Percentiles rank a stretch among this genome's conserved stretches.
These are phyloP conservation scores for Aureoboletus auriporus DNA, from an alignment of 768 basidiomycete genomes.

Conservation along the genomic window DNA sequence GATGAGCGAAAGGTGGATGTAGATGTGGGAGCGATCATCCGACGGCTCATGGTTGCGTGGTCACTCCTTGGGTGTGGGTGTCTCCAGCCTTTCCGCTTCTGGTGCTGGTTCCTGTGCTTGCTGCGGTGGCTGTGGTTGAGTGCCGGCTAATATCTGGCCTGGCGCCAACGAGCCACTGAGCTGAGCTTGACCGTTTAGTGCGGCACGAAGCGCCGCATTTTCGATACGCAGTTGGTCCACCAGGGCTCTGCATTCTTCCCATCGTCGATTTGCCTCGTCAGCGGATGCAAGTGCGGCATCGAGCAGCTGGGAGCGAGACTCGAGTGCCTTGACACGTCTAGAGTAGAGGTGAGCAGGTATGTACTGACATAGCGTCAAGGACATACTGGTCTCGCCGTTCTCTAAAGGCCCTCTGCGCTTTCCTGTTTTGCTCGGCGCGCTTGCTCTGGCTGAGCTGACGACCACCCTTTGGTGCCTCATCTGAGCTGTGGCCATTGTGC, in stretches of 20 bases:
- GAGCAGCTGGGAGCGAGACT: constrained; percentile 79
- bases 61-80: constrained; percentile 22
- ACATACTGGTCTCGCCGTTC: constrained; percentile 85
- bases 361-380: not conserved
- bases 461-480: constrained; percentile 27
- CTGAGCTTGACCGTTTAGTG: constrained; percentile 46
- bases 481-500: constrained; percentile 16
- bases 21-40: not conserved
- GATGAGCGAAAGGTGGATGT: constrained; percentile 2
- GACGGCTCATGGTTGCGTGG: not conserved
- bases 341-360: constrained; percentile 10
- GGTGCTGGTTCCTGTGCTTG: constrained; percentile 18
- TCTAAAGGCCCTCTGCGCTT: constrained; percentile 88
- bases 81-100: constrained; percentile 28
- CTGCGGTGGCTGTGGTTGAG: constrained; percentile 18
- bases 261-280: constrained; percentile 84
- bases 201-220: constrained; percentile 72
- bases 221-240: constrained; percentile 87
- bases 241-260: constrained; percentile 87
- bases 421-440: constrained; percentile 91
- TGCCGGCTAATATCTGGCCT: constrained; percentile 23
- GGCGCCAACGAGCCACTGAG: constrained; percentile 27
- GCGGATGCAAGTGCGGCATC: constrained; percentile 84
- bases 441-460: constrained; percentile 75
- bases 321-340: constrained; percentile 85